Base-by-base conservation (phyloP, 352 stramenopile genomes). In the Saprolegnia parasitica region DNA sequence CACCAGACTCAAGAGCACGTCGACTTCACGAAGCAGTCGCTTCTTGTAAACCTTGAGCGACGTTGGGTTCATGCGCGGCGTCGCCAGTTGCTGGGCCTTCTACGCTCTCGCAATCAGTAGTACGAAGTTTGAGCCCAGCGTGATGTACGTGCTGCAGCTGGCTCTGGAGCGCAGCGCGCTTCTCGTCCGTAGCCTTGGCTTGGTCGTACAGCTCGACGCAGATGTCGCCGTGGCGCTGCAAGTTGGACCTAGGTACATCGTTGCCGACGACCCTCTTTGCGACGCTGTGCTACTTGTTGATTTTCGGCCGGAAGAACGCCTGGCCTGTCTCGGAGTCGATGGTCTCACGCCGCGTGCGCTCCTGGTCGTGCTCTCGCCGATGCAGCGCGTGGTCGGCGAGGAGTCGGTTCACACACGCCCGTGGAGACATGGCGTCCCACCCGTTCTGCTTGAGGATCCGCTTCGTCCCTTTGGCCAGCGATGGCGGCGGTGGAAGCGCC, bases 371-470 rank as follows among this genome's bases (percentile, higher is more conserved):
- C 10, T 23, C 21, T 16, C 46, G 21, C 21, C 15, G 24, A 15
- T 66, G 58, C 23, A 42, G 18, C 11, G n/a, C 40, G 18, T 66
- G 35, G 46, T 46, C 58, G 11, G 16, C 13, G 11, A 66, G 35
- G 21, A 66, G 35, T 18, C 58, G 26, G 9, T 66, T 32, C 4
- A 66, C 46, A 23, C 58, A 66, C 9, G 26, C 58, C 5, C 11
- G 11, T 21, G 58, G 6, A 2, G 58, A 49, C 21, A 23, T 23
- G 26, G 20, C n/a, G 13, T n/a, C 15, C 58, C 58, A 66, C 21
- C 58, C 58, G 24, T 66, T 66, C 24, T 66, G 42, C 13, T 66
- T 52, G 8, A 66, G n/a, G 18, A 66, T 66, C 11, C 46, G 58
- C 10, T n/a, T 21, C 9, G 13, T 56, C 2, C 47, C 58, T 42